A percentile compares a stretch with the other conserved stretches of the same genome.
Evolutionary conservation across 305 asterid genomes (phyloP).

Genomic region (Nicotiana rustica): DNA sequence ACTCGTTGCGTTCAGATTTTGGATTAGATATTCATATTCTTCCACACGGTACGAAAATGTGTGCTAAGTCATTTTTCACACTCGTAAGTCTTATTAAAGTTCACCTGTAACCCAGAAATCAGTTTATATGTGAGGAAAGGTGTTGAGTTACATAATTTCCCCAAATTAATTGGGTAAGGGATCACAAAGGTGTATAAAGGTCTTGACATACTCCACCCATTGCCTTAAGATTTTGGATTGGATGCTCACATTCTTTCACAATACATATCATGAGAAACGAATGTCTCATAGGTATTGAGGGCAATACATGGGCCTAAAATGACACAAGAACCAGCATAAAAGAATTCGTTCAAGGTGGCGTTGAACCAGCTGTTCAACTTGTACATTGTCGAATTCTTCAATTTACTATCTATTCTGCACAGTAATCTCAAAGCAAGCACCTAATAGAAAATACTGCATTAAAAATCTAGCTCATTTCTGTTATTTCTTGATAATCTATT

Average conservation of each 20-base stretch:
- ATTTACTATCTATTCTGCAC: neutral
- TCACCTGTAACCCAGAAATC: slow-evolving; percentile 12
- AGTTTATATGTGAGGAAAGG: neutral
- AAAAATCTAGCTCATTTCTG: slow-evolving; percentile 5
- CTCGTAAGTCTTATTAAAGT: neutral
- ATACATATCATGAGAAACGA: neutral
- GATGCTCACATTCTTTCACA: slow-evolving; percentile 14
- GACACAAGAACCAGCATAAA: slow-evolving; percentile 16
- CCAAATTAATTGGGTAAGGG: neutral
- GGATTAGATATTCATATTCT: slow-evolving; percentile 8
- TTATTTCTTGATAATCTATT: slow-evolving; percentile 18
- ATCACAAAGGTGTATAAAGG: slow-evolving; percentile 14
- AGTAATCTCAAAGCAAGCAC: slow-evolving; percentile 5
- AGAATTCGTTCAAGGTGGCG: neutral
- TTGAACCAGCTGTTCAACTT: slow-evolving; percentile 10
- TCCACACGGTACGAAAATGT: neutral
- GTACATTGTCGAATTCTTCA: slow-evolving; percentile 1
- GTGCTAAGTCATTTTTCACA: neutral
- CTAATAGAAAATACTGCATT: neutral
- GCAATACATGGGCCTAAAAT: slow-evolving; percentile 26
- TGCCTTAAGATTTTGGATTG: slow-evolving; percentile 26
- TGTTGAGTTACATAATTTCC: neutral
- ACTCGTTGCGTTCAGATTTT: neutral
- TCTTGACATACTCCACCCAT: slow-evolving; percentile 9
- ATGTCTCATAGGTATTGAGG: neutral